Evolutionary conservation across 345 rosid species (phyloP), one percentile per base, ranked within the genome.

Genomic region (Gossypium stocksii): DNA sequence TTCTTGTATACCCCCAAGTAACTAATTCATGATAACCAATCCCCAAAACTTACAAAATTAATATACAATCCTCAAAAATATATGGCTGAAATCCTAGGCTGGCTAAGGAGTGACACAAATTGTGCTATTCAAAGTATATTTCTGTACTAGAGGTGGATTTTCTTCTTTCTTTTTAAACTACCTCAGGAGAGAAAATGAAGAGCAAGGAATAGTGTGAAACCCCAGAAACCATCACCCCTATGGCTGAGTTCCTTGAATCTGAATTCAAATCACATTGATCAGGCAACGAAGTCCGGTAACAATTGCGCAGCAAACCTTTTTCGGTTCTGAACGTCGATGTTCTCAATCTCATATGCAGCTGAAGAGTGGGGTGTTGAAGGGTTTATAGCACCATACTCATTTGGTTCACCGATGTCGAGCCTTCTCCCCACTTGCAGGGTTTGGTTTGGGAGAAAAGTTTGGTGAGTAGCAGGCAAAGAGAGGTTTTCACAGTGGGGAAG

Each of bases 211-310:
- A 76, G 81, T 80, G 82, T 58, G 71, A 64, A 73, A 70, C 41
- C 41, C 41, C 41, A 68, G 49, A 62, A 43, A 62, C 72, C 53
- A 51, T 34, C 57, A 34, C 22, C 10, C 41, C 46, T 57, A 77
- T 59, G 41, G 41, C 41, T 34, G 29, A 64, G 3, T 41, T 29
- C 53, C 22, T 78, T 61, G 59, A 52, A 54, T 59, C 46, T 25
- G 25, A 69, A 41, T n/a, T 22, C 45, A 25, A 27, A 22, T 34
- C 68, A 7, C 41, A 20, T 11, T 20, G 34, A 54, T 87, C 86
- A 94, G 68, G 98, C 87, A 73, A 94, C 98, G 67, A 92, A 94
- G 85, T 94, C 98, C 3, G 89, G 97, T 82, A 94, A 83, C 77
- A 92, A 79, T 74, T 89, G 98, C 11, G 97, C 97, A 16, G 88